Evolutionary conservation across 1,139 yeast species (phyloP).

Genomic region (Ogataea hybrid): DNA sequence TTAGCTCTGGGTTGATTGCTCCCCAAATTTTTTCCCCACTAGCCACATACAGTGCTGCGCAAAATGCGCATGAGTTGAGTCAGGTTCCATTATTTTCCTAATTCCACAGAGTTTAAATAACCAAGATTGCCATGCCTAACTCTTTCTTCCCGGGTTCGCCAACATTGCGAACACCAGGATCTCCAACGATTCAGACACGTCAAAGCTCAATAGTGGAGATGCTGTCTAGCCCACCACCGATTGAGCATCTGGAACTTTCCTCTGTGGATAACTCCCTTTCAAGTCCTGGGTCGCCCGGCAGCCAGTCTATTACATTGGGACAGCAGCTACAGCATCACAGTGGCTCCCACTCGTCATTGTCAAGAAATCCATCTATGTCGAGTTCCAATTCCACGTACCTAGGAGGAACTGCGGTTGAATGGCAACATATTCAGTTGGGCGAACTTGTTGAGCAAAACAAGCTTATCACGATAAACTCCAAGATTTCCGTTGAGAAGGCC

Average conservation of each 20-base stretch:
- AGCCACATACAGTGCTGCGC: conserved; percentile 3
- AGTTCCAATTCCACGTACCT: conserved; percentile 26
- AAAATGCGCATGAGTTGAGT: conserved; percentile 7
- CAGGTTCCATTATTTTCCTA: neutral
- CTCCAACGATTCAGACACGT: conserved; percentile 39
- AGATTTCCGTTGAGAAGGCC: conserved; percentile 78
- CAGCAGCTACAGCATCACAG: conserved; percentile 1
- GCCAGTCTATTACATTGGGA: conserved; percentile 6
- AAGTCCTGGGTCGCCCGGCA: conserved; percentile 17
- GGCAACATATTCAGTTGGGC: conserved; percentile 69
- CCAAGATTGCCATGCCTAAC: conserved; percentile 16
- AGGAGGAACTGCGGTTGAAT: conserved; percentile 43
- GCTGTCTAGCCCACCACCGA: conserved; percentile 80
- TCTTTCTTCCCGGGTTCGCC: conserved; percentile 36
- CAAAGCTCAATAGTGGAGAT: conserved; percentile 81
- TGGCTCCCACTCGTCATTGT: conserved; percentile 15
- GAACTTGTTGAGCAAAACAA: conserved; percentile 80
- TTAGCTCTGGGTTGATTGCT: conserved; percentile 1
- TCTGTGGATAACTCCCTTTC: conserved; percentile 21
- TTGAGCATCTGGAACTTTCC: conserved; percentile 30
- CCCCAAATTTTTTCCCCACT: conserved; percentile 2
- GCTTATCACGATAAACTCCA: conserved; percentile 62
- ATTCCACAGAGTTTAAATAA: neutral
- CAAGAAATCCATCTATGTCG: conserved; percentile 33
- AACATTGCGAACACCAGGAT: conserved; percentile 35